Base-by-base conservation (phyloP, 148 eudicot genomes). In the Amaranthus hypochondriacus region DNA sequence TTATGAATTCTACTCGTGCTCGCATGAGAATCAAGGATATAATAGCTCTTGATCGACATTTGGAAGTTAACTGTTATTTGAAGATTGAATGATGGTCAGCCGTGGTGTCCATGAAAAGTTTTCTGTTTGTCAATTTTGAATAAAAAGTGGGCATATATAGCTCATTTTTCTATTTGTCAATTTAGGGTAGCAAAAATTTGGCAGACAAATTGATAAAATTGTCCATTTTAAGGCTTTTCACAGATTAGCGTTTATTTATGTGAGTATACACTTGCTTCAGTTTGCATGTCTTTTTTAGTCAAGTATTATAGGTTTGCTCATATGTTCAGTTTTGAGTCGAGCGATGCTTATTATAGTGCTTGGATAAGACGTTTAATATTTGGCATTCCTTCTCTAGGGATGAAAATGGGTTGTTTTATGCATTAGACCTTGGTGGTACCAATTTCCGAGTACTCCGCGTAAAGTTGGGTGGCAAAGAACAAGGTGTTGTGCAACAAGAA, bases 371-470 rank as follows among this genome's bases (percentile, higher is more conserved):
- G 14, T 56, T 68, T 78, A 59, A 66, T 65, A 44, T 44, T 4
- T 48, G 9, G 46, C 42, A 8, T 80, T 72, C 80, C 48, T 60
- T 71, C 48, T 75, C 57, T 78, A 96, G 99, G 78, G 84, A 90
- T 46, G 99, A 96, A 78, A 81, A 81, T 12, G 99, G 99, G 67
- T 77, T 89, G 61, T 96, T 90, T 75, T 96, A 96, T 87, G 99
- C 99, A 47, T 80, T 96, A 81, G 99, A 96, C 80, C 99, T 96
- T 56, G 99, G 99, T 68, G 99, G 99, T 52, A 96, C 99, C 81
- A 96, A 96, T 74, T 92, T 96, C 76, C 96, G 99, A 14, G 97
- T 96, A 53, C 69, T 96, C 73, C 92, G 97, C 53, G 96, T 92
- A n/a, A 86, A 77, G 73, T 81, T 96, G 79, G 92, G 93, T 12